phyloP scores from a whole-genome alignment of 805 yeast genomes.

The Maudiozyma barnettii region DNA sequence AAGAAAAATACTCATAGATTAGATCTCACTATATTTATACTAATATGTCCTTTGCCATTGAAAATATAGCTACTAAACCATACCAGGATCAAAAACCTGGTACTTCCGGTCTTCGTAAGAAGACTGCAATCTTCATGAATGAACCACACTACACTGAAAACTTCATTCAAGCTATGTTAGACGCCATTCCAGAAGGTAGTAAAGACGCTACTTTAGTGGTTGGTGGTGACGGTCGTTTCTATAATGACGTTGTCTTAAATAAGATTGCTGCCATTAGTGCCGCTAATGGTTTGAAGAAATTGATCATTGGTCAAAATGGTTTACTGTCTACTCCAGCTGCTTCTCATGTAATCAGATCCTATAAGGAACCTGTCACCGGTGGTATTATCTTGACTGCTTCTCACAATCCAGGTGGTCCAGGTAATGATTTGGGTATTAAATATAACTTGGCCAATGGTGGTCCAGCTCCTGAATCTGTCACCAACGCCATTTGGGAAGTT shows the following conservation, averaged over 20 bases:
- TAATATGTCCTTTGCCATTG: slow-evolving; percentile 16
- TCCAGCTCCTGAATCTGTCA: slow-evolving; percentile 94
- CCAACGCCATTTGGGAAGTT: slow-evolving; percentile 72
- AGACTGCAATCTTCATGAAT: slow-evolving; percentile 69
- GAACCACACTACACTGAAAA: slow-evolving; percentile 80
- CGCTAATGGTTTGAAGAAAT: slow-evolving; percentile 80
- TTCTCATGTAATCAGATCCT: slow-evolving; percentile 78
- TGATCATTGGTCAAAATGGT: slow-evolving; percentile 83
- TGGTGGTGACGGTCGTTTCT: slow-evolving; percentile 96
- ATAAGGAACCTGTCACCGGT: slow-evolving; percentile 59
- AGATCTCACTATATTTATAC: background rate
- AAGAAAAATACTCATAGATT: background rate
- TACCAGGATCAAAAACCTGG: slow-evolving; percentile 94
- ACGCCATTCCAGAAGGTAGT: slow-evolving; percentile 86
- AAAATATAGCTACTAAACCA: slow-evolving; percentile 53
- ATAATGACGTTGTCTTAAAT: slow-evolving; percentile 73
- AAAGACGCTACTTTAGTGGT: slow-evolving; percentile 67
- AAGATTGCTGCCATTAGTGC: slow-evolving; percentile 76
- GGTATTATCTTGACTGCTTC: slow-evolving; percentile 95
- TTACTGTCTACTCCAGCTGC: slow-evolving; percentile 93
- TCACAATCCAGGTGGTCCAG: slow-evolving; percentile 96
- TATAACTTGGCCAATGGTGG: slow-evolving; percentile 94
- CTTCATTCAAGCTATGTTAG: slow-evolving; percentile 78
- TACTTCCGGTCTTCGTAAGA: slow-evolving; percentile 92
- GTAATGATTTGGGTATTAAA: slow-evolving; percentile 87